phyloP scores from a whole-genome alignment of 768 basidiomycete species.

The Floccularia luteovirens region DNA sequence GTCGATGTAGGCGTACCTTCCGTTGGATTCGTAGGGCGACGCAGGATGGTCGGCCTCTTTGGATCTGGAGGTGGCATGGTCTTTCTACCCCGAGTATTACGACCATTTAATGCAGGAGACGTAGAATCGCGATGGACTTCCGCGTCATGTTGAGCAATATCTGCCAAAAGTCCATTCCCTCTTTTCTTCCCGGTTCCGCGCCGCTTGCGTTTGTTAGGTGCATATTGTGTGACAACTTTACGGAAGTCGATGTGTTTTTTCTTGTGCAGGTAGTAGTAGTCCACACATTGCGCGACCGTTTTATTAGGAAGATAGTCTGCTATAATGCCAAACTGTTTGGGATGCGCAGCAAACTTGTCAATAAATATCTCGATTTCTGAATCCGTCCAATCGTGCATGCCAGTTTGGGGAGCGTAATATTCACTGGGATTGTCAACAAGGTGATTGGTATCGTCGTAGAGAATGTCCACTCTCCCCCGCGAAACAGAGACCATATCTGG shows the following conservation, averaged over 20 bases:
- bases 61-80: slow-evolving; percentile 19
- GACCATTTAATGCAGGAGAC: slow-evolving; percentile 26
- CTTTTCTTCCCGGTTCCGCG: slow-evolving; percentile 65
- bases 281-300: slow-evolving; percentile 82
- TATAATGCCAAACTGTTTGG: slow-evolving; percentile 96
- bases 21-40: slow-evolving; percentile 30
- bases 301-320: slow-evolving; percentile 77
- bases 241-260: slow-evolving; percentile 82
- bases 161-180: slow-evolving; percentile 73
- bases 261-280: slow-evolving; percentile 94
- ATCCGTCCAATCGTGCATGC: slow-evolving; percentile 83
- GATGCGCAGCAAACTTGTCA: slow-evolving; percentile 74
- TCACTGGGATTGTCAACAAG: slow-evolving; percentile 67
- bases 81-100: slow-evolving; percentile 35
- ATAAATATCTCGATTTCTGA: slow-evolving; percentile 75
- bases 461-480: slow-evolving; percentile 48
- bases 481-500: slow-evolving; percentile 86
- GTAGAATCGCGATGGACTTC: slow-evolving; percentile 32
- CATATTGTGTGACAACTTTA: slow-evolving; percentile 59
- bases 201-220: slow-evolving; percentile 58
- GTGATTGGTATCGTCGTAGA: slow-evolving; percentile 84
- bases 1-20: slow-evolving; percentile 48
- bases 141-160: slow-evolving; percentile 74
- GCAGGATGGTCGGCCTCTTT: slow-evolving; percentile 26
- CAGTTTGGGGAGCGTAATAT: slow-evolving; percentile 67